These are phyloP conservation scores for Penicillium sp. DNA, from an alignment of 2,329 filamentous ascomycete genomes.

Conservation along the genomic window DNA sequence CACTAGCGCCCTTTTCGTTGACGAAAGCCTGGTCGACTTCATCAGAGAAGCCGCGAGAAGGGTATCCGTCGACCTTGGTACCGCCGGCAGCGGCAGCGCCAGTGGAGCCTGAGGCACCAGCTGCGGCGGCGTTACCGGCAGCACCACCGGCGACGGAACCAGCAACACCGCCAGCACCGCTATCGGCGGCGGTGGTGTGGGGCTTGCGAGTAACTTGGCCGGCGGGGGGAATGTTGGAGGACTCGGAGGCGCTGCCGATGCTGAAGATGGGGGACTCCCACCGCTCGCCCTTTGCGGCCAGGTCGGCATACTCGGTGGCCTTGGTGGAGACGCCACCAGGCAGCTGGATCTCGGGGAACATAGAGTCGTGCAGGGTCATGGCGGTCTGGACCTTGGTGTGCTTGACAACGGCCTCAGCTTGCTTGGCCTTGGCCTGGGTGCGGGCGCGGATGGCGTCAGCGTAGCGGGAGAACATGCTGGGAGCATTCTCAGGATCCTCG, in stretches of 20 bases:
- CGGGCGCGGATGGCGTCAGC: conserved; percentile 71
- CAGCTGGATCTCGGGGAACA: conserved; percentile 84
- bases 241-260: conserved; percentile 74
- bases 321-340: conserved; percentile 89
- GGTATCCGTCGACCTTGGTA: conserved; percentile 14
- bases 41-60: conserved; percentile 32
- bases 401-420: conserved; percentile 62
- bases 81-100: conserved; percentile 1
- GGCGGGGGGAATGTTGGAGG: conserved; percentile 65
- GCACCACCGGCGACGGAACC: conserved; percentile 17
- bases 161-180: conserved; percentile 25
- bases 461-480: conserved; percentile 87
- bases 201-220: conserved; percentile 59
- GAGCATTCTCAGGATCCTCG: conserved; percentile 68
- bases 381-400: conserved; percentile 77
- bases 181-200: conserved; percentile 46
- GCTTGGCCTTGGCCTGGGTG: conserved; percentile 72
- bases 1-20: conserved; percentile 17
- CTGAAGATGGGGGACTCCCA: conserved; percentile 96
- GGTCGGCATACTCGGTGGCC: conserved; percentile 88
- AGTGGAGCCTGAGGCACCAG: neutral
- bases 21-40: conserved; percentile 35
- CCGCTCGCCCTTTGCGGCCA: conserved; percentile 81
- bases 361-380: conserved; percentile 83
- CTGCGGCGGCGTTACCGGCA: conserved; percentile 3